Evolutionary conservation across 768 basidiomycete species (phyloP), one percentile per base, ranked within the genome.

Genomic region (Auricularia auricula-judae): DNA sequence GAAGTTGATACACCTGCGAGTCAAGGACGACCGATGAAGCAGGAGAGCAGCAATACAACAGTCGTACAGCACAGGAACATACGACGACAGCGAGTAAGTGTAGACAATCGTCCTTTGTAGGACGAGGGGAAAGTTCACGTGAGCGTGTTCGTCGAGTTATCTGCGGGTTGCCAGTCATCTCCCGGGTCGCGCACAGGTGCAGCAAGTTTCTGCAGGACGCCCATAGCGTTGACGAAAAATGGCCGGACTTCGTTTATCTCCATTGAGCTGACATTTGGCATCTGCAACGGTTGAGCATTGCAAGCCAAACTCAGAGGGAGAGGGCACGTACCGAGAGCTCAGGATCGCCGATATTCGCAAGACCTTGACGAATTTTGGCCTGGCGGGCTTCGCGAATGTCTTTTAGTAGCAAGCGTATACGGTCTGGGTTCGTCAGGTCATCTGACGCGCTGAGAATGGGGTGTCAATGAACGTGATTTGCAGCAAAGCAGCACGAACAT

Each of bases 351-450:
- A 97, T 79, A 65, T 83, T 84, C 66, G 82, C 80, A 2, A 98
- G 76, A 80, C 94, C 94, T 63, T 89, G 85, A 66, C 95, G 78
- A 76, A 90, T 88, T 72, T 99, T 99, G 7, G 94, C 89, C 73
- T 98, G 96, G 44, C 97, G 83, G 12, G 91, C 92, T 77, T 98
- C 95, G 12, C 95, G 88, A n/a, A 98, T 79, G 72, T 97, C 94
- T 73, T 98, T 95, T 21, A 98, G 81, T 2, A 98, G 76, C 4
- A 87, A 86, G 4, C 91, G 84, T 23, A 98, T 78, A 68, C 85
- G 89, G 64, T 97, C 93, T 3, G 94, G 85, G 65, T 86, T 85
- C 63, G 87, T 84, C 7, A 98, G 77, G 68, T 99, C 95, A 71
- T 98, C 95, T 8, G 92, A 81, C 0, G 96, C 95, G 0, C 96